Evolutionary conservation across 371 early-diverging fungal species (phyloP).

Genomic region (Mucor indicus): DNA sequence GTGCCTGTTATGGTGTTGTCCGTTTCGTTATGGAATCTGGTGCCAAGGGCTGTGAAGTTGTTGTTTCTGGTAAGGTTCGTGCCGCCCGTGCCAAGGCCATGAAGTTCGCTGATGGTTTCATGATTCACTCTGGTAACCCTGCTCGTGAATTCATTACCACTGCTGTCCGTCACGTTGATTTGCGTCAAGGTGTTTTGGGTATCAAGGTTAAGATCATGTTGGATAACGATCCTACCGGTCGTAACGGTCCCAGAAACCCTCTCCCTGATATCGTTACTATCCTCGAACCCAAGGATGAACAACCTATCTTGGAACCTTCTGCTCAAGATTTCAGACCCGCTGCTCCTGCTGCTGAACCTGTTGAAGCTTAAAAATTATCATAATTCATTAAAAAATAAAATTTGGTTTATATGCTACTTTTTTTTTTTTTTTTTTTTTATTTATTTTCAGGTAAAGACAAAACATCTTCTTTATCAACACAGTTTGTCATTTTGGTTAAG

Average conservation of each 20-base stretch:
- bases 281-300: slow-evolving; percentile 89
- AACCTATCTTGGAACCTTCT: slow-evolving; percentile 67
- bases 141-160: slow-evolving; percentile 96
- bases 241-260: slow-evolving; percentile 93
- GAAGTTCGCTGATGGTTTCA: slow-evolving; percentile 99
- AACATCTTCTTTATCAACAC: slow-evolving; percentile 42
- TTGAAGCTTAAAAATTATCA: slow-evolving; percentile 26
- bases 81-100: slow-evolving; percentile 99
- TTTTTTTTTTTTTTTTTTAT: background rate
- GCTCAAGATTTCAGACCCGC: slow-evolving; percentile 71
- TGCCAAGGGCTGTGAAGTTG: slow-evolving; percentile 99
- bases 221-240: slow-evolving; percentile 96
- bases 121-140: slow-evolving; percentile 99
- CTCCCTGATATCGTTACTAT: slow-evolving; percentile 98
- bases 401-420: background rate
- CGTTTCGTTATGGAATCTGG: slow-evolving; percentile 99
- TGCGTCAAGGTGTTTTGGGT: slow-evolving; percentile 99
- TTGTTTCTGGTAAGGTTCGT: slow-evolving; percentile 99
- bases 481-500: slow-evolving; percentile 20
- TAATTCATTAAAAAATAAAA: slow-evolving; percentile 1
- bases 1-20: slow-evolving; percentile 98
- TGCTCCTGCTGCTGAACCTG: slow-evolving; percentile 44
- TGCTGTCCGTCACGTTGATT: slow-evolving; percentile 97
- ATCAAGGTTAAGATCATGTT: slow-evolving; percentile 99
- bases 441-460: slow-evolving; percentile 26